Evolutionary conservation across 2,329 filamentous ascomycete species (phyloP).

Genomic region (Penicillium sp.): DNA sequence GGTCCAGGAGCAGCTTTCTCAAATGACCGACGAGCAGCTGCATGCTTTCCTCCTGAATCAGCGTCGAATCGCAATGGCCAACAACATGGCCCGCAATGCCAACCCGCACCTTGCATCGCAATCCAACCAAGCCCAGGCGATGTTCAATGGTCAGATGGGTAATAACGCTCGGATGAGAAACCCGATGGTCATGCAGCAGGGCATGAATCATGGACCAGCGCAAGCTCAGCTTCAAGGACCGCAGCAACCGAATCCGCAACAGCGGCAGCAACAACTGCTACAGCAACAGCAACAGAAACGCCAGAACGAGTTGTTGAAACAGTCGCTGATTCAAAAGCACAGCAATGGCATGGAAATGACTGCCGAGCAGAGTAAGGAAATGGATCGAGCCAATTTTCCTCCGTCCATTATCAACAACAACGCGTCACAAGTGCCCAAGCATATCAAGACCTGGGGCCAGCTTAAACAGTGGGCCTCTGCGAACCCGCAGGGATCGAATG

Average conservation of each 20-base stretch:
- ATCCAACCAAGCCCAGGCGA: slow-evolving; percentile 28
- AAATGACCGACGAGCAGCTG: slow-evolving; percentile 35
- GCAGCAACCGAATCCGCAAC: slow-evolving; percentile 31
- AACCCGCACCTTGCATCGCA: slow-evolving; percentile 30
- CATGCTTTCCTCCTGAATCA: slow-evolving; percentile 31
- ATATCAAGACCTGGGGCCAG: slow-evolving; percentile 52
- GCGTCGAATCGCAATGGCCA: slow-evolving; percentile 29
- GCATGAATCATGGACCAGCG: slow-evolving; percentile 25
- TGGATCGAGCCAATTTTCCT: slow-evolving; percentile 40
- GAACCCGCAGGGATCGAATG: slow-evolving; percentile 43
- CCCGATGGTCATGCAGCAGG: slow-evolving; percentile 33
- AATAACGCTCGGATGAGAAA: slow-evolving; percentile 33
- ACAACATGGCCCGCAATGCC: slow-evolving; percentile 30
- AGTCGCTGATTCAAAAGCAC: slow-evolving; percentile 32
- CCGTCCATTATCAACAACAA: slow-evolving; percentile 29
- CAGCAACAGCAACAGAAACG: slow-evolving; percentile 27
- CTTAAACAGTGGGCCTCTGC: slow-evolving; percentile 50
- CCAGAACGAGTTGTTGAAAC: slow-evolving; percentile 29
- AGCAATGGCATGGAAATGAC: slow-evolving; percentile 35
- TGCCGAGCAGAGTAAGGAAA: slow-evolving; percentile 38
- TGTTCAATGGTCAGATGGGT: slow-evolving; percentile 30
- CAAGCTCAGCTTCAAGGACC: slow-evolving; percentile 30
- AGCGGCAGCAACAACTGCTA: slow-evolving; percentile 29
- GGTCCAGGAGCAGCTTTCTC: slow-evolving; percentile 32
- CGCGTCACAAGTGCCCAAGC: slow-evolving; percentile 42